Percentiles rank a stretch among this genome's conserved stretches.
These are phyloP conservation scores for Byssoonygena ceratinophila DNA, from an alignment of 2,329 filamentous ascomycete species.

Conservation along the genomic window DNA sequence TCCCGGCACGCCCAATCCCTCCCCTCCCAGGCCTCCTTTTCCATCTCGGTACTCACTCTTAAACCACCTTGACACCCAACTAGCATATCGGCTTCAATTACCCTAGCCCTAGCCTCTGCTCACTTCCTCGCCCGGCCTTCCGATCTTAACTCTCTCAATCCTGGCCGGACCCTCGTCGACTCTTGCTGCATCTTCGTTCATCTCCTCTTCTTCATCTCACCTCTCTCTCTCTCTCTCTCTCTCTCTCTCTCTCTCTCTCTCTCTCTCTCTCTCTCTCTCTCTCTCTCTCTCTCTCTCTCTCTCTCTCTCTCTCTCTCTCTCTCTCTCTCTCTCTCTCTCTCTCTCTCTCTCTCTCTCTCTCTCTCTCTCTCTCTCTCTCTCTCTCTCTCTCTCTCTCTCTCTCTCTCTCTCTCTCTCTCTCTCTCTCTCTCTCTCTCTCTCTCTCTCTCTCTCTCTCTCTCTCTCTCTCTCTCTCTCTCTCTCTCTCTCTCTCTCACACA, in stretches of 20 bases:
- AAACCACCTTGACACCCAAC: not conserved
- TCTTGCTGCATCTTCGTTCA: too few relatives aligned
- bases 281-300: not conserved
- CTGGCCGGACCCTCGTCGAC: not conserved
- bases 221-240: not conserved
- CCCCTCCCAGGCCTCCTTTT: not conserved
- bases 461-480: not conserved
- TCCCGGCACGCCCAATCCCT: not conserved
- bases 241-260: not conserved
- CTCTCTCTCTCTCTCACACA: not conserved
- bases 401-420: too few relatives aligned
- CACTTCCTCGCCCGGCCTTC: constrained; percentile 1
- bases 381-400: not conserved
- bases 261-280: not conserved
- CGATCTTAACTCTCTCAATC: not conserved
- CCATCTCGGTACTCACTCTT: constrained; percentile 5
- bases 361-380: not conserved
- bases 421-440: too few relatives aligned
- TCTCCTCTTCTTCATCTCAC: not conserved
- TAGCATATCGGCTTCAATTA: constrained; percentile 3
- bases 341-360: not conserved
- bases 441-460: not conserved
- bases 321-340: not conserved
- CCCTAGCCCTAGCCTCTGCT: not conserved
- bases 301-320: not conserved